These are phyloP conservation scores for Pleurotus cornucopiae DNA, from an alignment of 768 basidiomycete genomes.

Conservation along the genomic window DNA sequence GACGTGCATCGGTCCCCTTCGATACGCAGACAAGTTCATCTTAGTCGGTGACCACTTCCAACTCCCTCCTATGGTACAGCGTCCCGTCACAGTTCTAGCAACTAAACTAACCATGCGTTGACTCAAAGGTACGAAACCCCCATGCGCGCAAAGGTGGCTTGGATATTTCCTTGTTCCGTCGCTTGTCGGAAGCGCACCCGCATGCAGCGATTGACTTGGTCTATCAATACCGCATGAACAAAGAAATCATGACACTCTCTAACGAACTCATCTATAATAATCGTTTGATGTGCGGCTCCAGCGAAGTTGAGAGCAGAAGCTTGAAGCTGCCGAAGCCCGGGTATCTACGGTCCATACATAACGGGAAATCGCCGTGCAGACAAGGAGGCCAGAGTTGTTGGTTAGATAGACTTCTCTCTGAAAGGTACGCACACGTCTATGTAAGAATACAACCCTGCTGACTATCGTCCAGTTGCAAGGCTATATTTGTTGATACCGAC, in stretches of 20 bases:
- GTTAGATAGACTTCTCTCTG: constrained; percentile 60
- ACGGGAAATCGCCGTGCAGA: constrained; percentile 21
- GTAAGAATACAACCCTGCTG: neutral
- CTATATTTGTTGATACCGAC: constrained; percentile 95
- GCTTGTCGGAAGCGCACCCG: constrained; percentile 84
- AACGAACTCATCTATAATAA: constrained; percentile 84
- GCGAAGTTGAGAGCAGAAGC: constrained; percentile 55
- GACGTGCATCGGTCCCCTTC: constrained; percentile 89
- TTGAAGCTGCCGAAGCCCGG: constrained; percentile 48
- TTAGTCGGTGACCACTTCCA: constrained; percentile 98
- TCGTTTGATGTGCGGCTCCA: constrained; percentile 74
- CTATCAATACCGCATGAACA: constrained; percentile 95
- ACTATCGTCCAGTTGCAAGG: constrained; percentile 59
- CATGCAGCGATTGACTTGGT: constrained; percentile 80
- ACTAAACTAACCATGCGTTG: constrained; percentile 2
- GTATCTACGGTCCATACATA: constrained; percentile 44
- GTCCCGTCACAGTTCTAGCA: neutral
- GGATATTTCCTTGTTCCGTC: constrained; percentile 86
- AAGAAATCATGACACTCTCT: constrained; percentile 89
- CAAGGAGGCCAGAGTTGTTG: constrained; percentile 49
- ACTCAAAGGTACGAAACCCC: constrained; percentile 67
- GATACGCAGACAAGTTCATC: constrained; percentile 86
- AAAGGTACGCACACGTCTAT: constrained; percentile 43
- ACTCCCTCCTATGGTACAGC: constrained; percentile 82
- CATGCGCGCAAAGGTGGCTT: constrained; percentile 82